A percentile compares a stretch with the other conserved stretches of the same genome.
Conservation (phyloP, 768 basidiomycete genomes). For the Glaciozyma antarctica region DNA sequence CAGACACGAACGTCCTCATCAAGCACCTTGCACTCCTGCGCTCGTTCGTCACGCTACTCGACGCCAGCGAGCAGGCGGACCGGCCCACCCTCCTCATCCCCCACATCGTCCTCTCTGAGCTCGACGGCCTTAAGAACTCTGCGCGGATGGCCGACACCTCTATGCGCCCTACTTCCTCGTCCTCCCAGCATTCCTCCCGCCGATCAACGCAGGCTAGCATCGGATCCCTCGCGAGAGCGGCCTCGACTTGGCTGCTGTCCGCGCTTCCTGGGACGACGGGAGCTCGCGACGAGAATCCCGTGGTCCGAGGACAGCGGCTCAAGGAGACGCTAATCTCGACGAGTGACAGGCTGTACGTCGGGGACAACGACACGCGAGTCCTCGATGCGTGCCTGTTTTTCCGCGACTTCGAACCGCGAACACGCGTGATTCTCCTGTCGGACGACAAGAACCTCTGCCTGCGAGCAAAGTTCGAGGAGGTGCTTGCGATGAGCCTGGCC, state of each 20-base stretch:
- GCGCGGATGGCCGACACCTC: background rate
- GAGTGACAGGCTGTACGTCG: background rate
- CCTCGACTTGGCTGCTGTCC: slow-evolving; percentile 20
- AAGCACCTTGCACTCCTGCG: slow-evolving; percentile 19
- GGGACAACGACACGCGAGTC: slow-evolving; percentile 24
- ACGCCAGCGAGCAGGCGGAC: background rate
- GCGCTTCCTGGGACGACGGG: background rate
- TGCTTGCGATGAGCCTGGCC: slow-evolving; percentile 7
- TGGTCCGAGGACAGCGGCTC: slow-evolving; percentile 16
- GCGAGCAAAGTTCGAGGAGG: slow-evolving; percentile 19
- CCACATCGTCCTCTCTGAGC: slow-evolving; percentile 25
- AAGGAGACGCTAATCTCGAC: slow-evolving; percentile 10
- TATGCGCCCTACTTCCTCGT: background rate
- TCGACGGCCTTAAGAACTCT: slow-evolving; percentile 27
- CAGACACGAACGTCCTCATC: slow-evolving; percentile 29
- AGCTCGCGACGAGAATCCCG: background rate
- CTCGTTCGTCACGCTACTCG: background rate
- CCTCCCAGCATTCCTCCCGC: too few species aligned
- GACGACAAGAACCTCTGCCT: slow-evolving; percentile 24
- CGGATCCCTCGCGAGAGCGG: slow-evolving; percentile 12
- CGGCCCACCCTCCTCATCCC: slow-evolving; percentile 22
- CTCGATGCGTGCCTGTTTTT: slow-evolving; percentile 22
- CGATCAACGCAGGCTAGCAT: slow-evolving; percentile 7
- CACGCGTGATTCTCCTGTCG: slow-evolving; percentile 11
- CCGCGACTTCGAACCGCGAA: too few species aligned